Evolutionary conservation across 202 grass and related monocot species (phyloP), one percentile per base, ranked within the genome.

Genomic region (Setaria italica): DNA sequence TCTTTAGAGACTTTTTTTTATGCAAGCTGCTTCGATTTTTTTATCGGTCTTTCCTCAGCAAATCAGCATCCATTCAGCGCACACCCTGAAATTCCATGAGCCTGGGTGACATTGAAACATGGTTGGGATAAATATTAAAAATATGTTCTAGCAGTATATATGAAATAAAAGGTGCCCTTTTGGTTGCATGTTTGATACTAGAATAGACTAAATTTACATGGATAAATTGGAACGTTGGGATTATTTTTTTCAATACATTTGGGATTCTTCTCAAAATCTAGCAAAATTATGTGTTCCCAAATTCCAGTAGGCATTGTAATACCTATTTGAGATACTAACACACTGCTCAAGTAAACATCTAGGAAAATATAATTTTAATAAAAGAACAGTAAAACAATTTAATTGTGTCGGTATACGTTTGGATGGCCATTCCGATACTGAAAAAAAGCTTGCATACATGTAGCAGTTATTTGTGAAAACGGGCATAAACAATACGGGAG

Each of bases 1-100:
- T 67, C 45, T 50, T 14, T 29, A 9, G 20, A n/a, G 42, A 49
- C 15, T 84, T 88, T 80, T 84, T 60, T 20, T 60, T 20, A 13
- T 50, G 47, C 29, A 12, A 50, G 20, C 0, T 74, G 59, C 25
- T 84, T 73, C 41, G 7, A 16, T 49, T 34, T 77, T 71, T 56
- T 32, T 7, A 15, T 16, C 17, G 20, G 19, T 3, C 47, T 65
- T 79, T 49, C 15, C 32, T 20, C 42, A 12, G 32, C 8, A 41
- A 4, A 20, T 17, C 50, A 53, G 57, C 21, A 60, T n/a, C 13
- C 10, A 62, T 32, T 30, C 11, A 25, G 19, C 9, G 9, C n/a
- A 3, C 0, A 5, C 17, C 53, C 54, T 56, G 17, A 17, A 56
- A 56, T 19, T 56, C 19, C 54, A 8, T 20, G 54, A 17, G 54